Evolutionary conservation across 1,284 basidiomycete species (phyloP).

Genomic region (Tranzscheliella williamsii): DNA sequence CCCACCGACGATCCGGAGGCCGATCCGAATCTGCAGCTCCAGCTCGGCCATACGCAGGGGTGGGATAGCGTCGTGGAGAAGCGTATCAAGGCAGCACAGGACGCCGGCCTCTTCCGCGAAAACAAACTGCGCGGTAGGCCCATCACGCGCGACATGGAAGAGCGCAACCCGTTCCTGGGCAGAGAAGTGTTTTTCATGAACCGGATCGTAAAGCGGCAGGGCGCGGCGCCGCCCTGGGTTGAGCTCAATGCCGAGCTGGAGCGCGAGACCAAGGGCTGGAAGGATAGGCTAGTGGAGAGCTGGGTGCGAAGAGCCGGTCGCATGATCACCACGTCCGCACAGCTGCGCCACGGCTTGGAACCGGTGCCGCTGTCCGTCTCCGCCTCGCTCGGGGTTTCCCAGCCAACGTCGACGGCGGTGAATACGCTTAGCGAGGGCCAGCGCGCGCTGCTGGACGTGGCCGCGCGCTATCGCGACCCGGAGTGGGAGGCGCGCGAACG

Average conservation of each 20-base stretch:
- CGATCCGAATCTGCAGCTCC: slow-evolving; percentile 14
- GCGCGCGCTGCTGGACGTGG: slow-evolving; percentile 28
- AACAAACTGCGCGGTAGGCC: slow-evolving; percentile 77
- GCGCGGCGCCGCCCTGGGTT: slow-evolving; percentile 86
- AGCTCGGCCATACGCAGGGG: slow-evolving; percentile 37
- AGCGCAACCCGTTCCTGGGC: slow-evolving; percentile 71
- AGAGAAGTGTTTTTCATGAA: slow-evolving; percentile 70
- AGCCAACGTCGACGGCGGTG: slow-evolving; percentile 62
- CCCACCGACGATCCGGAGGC: background rate
- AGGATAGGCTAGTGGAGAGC: slow-evolving; percentile 67
- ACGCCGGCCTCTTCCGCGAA: slow-evolving; percentile 73
- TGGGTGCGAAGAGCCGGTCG: slow-evolving; percentile 73
- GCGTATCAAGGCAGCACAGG: slow-evolving; percentile 68
- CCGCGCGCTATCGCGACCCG: slow-evolving; percentile 68
- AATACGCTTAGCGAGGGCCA: background rate
- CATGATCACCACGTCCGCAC: slow-evolving; percentile 62
- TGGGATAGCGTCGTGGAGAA: slow-evolving; percentile 52
- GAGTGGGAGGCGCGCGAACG: slow-evolving; percentile 76
- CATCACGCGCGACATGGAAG: slow-evolving; percentile 68
- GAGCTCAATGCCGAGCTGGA: slow-evolving; percentile 76
- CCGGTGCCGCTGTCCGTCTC: slow-evolving; percentile 51
- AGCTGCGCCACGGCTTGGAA: slow-evolving; percentile 63
- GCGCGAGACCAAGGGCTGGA: slow-evolving; percentile 68
- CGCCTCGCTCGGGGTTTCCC: slow-evolving; percentile 59
- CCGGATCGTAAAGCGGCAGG: slow-evolving; percentile 80